These are phyloP conservation scores for Lasiodiplodia theobromae DNA, from an alignment of 2,329 filamentous ascomycete genomes.

Conservation along the genomic window DNA sequence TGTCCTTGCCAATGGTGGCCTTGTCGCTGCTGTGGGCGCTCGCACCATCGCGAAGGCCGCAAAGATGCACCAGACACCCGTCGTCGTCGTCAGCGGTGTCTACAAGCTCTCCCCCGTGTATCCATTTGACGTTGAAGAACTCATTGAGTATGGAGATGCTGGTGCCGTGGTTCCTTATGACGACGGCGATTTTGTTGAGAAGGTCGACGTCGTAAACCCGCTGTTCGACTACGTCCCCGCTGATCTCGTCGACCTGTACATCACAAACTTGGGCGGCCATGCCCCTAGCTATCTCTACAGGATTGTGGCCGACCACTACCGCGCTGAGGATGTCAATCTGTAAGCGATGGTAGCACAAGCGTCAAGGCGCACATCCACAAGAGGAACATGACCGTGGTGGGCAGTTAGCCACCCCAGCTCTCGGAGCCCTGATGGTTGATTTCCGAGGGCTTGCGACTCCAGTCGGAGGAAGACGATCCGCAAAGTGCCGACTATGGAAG, in stretches of 20 bases:
- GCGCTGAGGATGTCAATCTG: conserved; percentile 10
- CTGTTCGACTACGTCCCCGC: conserved; percentile 83
- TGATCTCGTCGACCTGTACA: conserved; percentile 79
- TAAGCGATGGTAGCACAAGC: neutral
- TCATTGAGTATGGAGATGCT: conserved; percentile 87
- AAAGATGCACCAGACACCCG: conserved; percentile 79
- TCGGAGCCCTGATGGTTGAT: neutral
- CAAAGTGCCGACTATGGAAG: neutral
- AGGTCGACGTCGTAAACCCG: conserved; percentile 79
- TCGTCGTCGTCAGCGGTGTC: conserved; percentile 87
- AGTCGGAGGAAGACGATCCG: conserved; percentile 8
- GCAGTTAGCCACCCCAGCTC: neutral
- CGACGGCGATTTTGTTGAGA: conserved; percentile 79
- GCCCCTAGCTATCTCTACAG: conserved; percentile 75
- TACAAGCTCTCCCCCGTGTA: conserved; percentile 94
- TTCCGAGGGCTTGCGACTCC: neutral
- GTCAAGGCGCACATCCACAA: neutral
- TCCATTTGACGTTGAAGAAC: conserved; percentile 78
- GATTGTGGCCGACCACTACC: conserved; percentile 77
- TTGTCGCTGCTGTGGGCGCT: conserved; percentile 85
- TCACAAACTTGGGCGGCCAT: conserved; percentile 81
- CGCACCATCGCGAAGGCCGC: conserved; percentile 85
- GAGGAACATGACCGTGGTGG: neutral
- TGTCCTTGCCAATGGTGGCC: conserved; percentile 85
- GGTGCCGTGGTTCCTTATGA: conserved; percentile 78